phyloP scores from a whole-genome alignment of 2,329 filamentous ascomycete species.

The Whalleya microplaca region DNA sequence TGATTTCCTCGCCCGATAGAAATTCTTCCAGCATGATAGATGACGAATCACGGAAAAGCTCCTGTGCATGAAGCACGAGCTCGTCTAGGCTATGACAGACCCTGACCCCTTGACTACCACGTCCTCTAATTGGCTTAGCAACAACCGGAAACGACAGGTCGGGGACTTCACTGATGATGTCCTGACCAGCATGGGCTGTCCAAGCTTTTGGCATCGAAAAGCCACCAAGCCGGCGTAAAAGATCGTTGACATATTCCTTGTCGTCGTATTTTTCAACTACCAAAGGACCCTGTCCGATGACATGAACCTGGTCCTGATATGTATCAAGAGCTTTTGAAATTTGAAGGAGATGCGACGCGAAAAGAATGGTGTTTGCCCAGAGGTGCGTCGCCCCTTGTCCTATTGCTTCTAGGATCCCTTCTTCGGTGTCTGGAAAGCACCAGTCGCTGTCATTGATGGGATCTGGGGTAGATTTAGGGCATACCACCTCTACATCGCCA shows the following conservation, averaged over 20 bases:
- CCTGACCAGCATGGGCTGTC: slow-evolving; percentile 25
- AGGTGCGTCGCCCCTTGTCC: slow-evolving; percentile 47
- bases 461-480: slow-evolving; percentile 34
- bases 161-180: not conserved
- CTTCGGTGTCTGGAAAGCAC: slow-evolving; percentile 49
- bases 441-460: slow-evolving; percentile 39
- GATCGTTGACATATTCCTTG: slow-evolving; percentile 51
- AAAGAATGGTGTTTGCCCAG: slow-evolving; percentile 57
- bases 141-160: slow-evolving; percentile 43
- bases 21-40: slow-evolving; percentile 52
- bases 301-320: slow-evolving; percentile 36
- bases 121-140: slow-evolving; percentile 52
- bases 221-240: slow-evolving; percentile 40
- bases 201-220: slow-evolving; percentile 48
- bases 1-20: slow-evolving; percentile 52
- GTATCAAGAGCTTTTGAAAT: slow-evolving; percentile 38
- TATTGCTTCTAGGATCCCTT: slow-evolving; percentile 45
- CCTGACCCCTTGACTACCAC: slow-evolving; percentile 54
- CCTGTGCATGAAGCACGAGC: slow-evolving; percentile 39
- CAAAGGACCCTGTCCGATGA: slow-evolving; percentile 51
- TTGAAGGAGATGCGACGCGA: slow-evolving; percentile 52
- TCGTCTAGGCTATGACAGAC: slow-evolving; percentile 42
- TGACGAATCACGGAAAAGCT: slow-evolving; percentile 41
- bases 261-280: slow-evolving; percentile 54
- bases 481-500: slow-evolving; percentile 39